A percentile compares a stretch with the other conserved stretches of the same genome.
Conservation (phyloP, 208 protist species). For the Wallacemonas sp. region DNA sequence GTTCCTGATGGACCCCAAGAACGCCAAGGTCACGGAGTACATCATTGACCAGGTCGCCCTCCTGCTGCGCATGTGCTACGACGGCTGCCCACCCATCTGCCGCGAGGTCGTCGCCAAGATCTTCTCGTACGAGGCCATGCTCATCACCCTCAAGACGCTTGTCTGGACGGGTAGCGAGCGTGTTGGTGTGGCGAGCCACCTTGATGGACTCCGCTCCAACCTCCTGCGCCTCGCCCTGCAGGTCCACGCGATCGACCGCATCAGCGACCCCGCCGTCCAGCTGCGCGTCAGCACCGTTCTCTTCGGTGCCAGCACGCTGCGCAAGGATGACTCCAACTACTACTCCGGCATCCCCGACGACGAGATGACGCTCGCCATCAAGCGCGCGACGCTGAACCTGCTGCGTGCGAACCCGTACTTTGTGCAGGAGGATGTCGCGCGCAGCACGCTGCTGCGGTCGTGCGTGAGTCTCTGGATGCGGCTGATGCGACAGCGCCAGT, state of each 20-base stretch:
- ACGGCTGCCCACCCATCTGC: constrained; percentile 57
- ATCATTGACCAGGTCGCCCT: constrained; percentile 58
- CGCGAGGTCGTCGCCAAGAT: constrained; percentile 36
- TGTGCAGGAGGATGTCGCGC: constrained; percentile 45
- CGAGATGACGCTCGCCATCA: constrained; percentile 46
- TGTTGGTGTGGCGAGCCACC: constrained; percentile 26
- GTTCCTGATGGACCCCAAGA: constrained; percentile 35
- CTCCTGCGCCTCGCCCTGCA: constrained; percentile 63
- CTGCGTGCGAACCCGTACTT: constrained; percentile 72
- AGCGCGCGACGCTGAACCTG: constrained; percentile 40
- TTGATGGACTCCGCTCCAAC: constrained; percentile 54
- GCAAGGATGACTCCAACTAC: constrained; percentile 25
- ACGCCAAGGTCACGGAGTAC: constrained; percentile 31
- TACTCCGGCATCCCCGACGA: constrained; percentile 52
- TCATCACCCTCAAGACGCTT: constrained; percentile 38
- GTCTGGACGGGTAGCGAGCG: constrained; percentile 47
- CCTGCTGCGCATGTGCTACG: constrained; percentile 59
- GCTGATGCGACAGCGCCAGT: constrained; percentile 54
- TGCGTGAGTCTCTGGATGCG: constrained; percentile 48
- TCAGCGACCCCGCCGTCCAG: constrained; percentile 47
- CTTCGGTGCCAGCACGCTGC: constrained; percentile 67
- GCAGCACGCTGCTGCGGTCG: constrained; percentile 50
- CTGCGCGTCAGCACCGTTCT: constrained; percentile 66
- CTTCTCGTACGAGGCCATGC: constrained; percentile 46
- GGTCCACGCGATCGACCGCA: constrained; percentile 46